These are phyloP conservation scores for Tetratostichococcus sp. DNA, from an alignment of 139 green algal genomes.

Conservation along the genomic window DNA sequence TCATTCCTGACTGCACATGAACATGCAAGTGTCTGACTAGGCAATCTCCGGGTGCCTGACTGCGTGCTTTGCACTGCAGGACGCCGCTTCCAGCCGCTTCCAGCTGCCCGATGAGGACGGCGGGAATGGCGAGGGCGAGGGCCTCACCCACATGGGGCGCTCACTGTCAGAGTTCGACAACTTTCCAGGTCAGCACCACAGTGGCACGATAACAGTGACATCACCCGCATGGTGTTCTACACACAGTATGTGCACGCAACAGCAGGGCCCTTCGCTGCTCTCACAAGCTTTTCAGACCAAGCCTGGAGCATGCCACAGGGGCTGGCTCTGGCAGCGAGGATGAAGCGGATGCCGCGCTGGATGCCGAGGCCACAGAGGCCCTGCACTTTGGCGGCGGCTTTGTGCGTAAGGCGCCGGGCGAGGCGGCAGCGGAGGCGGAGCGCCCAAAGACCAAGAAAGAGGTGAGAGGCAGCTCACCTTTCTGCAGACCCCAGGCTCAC, in stretches of 20 bases:
- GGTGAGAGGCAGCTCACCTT: constrained; percentile 29
- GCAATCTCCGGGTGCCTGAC: no score
- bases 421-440: constrained; percentile 17
- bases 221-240: no score
- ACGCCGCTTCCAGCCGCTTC: constrained; percentile 49
- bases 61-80: no score
- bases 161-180: constrained; percentile 35
- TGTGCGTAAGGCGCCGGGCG: constrained; percentile 15
- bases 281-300: no score
- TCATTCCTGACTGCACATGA: no score
- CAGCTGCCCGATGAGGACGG: constrained; percentile 64
- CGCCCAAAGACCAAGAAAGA: constrained; percentile 58
- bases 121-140: constrained; percentile 21
- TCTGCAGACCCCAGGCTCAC: no score
- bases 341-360: constrained; percentile 50
- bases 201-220: no score
- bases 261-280: no score
- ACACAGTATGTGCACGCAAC: no score
- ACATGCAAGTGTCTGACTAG: no score
- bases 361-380: constrained; percentile 42
- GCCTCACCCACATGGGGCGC: constrained; percentile 58
- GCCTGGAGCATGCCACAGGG: no score
- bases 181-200: background rate
- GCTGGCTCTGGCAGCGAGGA: constrained; percentile 8
- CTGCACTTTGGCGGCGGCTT: constrained; percentile 76